Conservation (phyloP, 2,329 filamentous ascomycete species). For the Ascosphaera aggregata region DNA sequence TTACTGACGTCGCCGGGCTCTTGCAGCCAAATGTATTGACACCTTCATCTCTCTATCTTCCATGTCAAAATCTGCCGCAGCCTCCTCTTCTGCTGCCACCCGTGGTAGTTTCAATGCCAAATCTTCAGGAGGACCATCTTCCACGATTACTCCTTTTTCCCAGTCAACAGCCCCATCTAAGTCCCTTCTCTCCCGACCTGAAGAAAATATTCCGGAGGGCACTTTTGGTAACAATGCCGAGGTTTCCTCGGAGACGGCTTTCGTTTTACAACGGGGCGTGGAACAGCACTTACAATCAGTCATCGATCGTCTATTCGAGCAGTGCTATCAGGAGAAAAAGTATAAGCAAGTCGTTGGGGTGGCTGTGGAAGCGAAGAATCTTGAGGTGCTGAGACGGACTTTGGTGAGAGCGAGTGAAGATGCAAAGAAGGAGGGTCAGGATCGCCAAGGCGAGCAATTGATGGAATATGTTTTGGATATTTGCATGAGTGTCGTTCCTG, state of each 20-base stretch:
- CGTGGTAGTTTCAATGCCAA: slow-evolving; percentile 49
- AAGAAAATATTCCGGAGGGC: slow-evolving; percentile 31
- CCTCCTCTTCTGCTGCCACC: slow-evolving; percentile 24
- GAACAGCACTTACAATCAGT: slow-evolving; percentile 60
- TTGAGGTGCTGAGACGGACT: slow-evolving; percentile 64
- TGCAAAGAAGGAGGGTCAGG: slow-evolving; percentile 42
- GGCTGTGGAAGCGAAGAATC: slow-evolving; percentile 78
- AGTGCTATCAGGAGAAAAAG: slow-evolving; percentile 61
- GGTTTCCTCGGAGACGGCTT: slow-evolving; percentile 30
- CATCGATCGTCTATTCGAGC: slow-evolving; percentile 77
- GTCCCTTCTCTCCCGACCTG: slow-evolving; percentile 70
- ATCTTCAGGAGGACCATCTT: slow-evolving; percentile 45
- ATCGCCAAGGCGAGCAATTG: slow-evolving; percentile 57
- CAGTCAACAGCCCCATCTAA: slow-evolving; percentile 85
- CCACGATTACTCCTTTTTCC: slow-evolving; percentile 85
- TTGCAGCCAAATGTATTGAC: slow-evolving; percentile 73
- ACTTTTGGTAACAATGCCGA: slow-evolving; percentile 31
- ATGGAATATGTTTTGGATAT: slow-evolving; percentile 94
- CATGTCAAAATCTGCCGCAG: slow-evolving; percentile 29
- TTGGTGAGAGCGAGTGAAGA: slow-evolving; percentile 79
- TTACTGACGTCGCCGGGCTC: neutral
- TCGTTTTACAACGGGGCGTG: slow-evolving; percentile 49
- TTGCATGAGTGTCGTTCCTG: slow-evolving; percentile 95
- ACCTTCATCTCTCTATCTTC: slow-evolving; percentile 75
- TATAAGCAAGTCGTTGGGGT: slow-evolving; percentile 96